Evolutionary conservation across 371 early-diverging fungal species (phyloP), one percentile per base, ranked within the genome.

Genomic region (Rhizopus stolonifer): DNA sequence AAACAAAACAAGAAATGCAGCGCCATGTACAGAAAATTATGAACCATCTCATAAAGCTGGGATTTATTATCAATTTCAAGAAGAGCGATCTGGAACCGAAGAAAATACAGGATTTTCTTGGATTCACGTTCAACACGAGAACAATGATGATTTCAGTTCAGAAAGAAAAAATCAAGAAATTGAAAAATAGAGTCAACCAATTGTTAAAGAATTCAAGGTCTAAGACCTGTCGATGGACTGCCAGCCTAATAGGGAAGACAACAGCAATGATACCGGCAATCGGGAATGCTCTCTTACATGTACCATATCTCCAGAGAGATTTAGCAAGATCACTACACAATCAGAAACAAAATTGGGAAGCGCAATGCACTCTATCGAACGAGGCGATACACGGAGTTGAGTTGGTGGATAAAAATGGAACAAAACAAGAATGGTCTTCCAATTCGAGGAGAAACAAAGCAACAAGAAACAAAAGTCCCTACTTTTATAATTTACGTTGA

Each of bases 251-350:
- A 19, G 60, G 60, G 32, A 53, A 60, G 22, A 38, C 54, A 23
- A 60, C 54, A 2, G 17, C 54, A 1, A 39, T 54, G 38, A 45
- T 51, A 19, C 48, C 53, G 22, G 39, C 56, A 45, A 50, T 64
- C 1, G 3, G 31, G 29, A 10, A 29, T 6, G 29, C 29, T 6
- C 29, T n/a, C 6, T 29, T 29, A 29, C 29, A 29, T 29, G 10
- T 29, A 4, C 29, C 6, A 29, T 10, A 29, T 10, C 4, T 24
- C 17, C 15, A 23, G 9, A 11, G 23, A 40, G 5, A 31, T 49
- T 10, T 36, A 43, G 15, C 23, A 53, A 14, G n/a, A 19, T 38
- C 24, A 49, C n/a, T 34, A 47, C 1, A 24, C 7, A 38, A 4
- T 4, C 13, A 13, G 4, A 13, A 38, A 11, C 24, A 56, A 4